Percentiles rank a stretch among this genome's conserved stretches.
Evolutionary conservation across 2,329 filamentous ascomycete genomes (phyloP).

Genomic region (Fusarium aywerte): DNA sequence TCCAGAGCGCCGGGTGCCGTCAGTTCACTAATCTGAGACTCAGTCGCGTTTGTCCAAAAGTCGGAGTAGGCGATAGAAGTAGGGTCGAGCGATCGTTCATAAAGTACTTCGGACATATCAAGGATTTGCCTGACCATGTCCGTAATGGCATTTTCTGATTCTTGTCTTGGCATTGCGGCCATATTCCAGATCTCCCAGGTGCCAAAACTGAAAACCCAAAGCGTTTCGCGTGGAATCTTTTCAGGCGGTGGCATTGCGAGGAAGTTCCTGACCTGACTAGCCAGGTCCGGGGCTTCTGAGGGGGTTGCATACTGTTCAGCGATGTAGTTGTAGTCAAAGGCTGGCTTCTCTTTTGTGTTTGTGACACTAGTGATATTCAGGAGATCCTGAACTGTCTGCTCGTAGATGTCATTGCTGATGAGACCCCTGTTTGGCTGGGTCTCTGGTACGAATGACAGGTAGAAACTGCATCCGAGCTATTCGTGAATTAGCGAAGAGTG

Average conservation of each 20-base stretch:
- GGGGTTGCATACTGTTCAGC: slow-evolving; percentile 56
- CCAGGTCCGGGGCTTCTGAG: slow-evolving; percentile 54
- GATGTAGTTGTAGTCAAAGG: slow-evolving; percentile 58
- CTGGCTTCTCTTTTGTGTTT: slow-evolving; percentile 49
- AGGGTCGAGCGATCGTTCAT: slow-evolving; percentile 55
- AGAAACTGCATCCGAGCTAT: slow-evolving; percentile 59
- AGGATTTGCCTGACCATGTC: slow-evolving; percentile 55
- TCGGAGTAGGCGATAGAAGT: slow-evolving; percentile 60
- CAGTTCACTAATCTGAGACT: slow-evolving; percentile 44
- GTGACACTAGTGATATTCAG: slow-evolving; percentile 49
- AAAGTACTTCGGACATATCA: slow-evolving; percentile 59
- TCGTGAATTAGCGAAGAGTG: slow-evolving; percentile 3
- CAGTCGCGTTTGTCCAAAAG: slow-evolving; percentile 50
- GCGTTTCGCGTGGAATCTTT: slow-evolving; percentile 56
- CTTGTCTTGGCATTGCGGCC: slow-evolving; percentile 57
- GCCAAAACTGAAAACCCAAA: slow-evolving; percentile 65
- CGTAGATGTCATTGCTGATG: slow-evolving; percentile 67
- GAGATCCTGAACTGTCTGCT: slow-evolving; percentile 52
- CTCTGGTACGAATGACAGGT: slow-evolving; percentile 59
- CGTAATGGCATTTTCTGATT: slow-evolving; percentile 53
- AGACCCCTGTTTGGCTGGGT: slow-evolving; percentile 59
- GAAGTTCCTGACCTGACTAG: slow-evolving; percentile 58
- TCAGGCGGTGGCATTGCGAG: slow-evolving; percentile 53
- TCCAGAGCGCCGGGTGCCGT: slow-evolving; percentile 40
- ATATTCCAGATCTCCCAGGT: slow-evolving; percentile 66